These are phyloP conservation scores for Agaricus blazei DNA, from an alignment of 768 basidiomycete genomes.

Conservation along the genomic window DNA sequence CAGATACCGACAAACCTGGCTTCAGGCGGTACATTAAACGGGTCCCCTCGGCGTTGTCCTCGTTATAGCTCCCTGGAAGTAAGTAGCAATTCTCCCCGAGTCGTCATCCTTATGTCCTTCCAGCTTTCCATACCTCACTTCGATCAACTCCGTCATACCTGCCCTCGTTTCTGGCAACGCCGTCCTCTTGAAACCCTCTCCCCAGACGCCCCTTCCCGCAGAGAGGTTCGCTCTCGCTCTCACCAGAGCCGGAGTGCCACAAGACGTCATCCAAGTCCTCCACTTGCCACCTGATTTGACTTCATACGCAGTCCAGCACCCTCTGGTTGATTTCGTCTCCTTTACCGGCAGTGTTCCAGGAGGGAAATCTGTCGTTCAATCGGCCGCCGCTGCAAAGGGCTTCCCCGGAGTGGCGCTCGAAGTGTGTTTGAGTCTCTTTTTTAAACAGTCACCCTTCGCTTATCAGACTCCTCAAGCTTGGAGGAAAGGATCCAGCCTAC, in stretches of 20 bases:
- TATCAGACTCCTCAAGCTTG: constrained; percentile 49
- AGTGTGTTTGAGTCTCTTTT: constrained; percentile 30
- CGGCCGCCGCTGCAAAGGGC: constrained; percentile 56
- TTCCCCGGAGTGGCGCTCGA: constrained; percentile 90
- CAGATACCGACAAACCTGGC: constrained; percentile 76
- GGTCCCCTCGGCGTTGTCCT: constrained; percentile 84
- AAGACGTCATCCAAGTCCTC: constrained; percentile 66
- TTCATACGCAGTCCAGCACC: constrained; percentile 56
- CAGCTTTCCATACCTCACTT: constrained; percentile 86
- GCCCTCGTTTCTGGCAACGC: constrained; percentile 88
- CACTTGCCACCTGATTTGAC: constrained; percentile 67
- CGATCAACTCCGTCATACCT: constrained; percentile 90
- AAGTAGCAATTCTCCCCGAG: constrained; percentile 20
- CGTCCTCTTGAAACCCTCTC: constrained; percentile 91
- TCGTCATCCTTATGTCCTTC: not conserved
- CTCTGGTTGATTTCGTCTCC: constrained; percentile 70
- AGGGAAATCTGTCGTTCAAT: constrained; percentile 68
- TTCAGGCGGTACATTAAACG: constrained; percentile 82
- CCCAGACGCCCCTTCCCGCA: constrained; percentile 88
- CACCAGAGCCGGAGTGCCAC: constrained; percentile 72
- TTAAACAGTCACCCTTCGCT: not conserved
- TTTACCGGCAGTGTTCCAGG: constrained; percentile 87
- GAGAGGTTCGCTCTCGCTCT: constrained; percentile 74
- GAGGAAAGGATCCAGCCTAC: constrained; percentile 98
- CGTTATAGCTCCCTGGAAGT: constrained; percentile 93